Percentiles rank a stretch among this genome's conserved stretches.
Evolutionary conservation across 139 green algal genomes (phyloP).

Genomic region (Chloropicon primus): DNA sequence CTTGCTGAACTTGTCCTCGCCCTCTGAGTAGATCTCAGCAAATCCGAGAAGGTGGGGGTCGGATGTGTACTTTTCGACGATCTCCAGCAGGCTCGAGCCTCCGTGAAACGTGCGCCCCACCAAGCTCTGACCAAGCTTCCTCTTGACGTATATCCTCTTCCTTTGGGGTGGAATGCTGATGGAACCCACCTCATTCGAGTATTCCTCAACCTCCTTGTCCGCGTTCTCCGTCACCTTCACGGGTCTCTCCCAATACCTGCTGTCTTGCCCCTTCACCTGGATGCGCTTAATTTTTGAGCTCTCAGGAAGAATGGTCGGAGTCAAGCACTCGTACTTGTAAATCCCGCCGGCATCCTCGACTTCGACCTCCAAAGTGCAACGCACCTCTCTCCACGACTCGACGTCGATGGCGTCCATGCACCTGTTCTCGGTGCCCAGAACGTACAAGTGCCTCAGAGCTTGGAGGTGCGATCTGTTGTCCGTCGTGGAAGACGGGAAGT

Average conservation of each 20-base stretch:
- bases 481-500: constrained; percentile 44
- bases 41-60: neutral
- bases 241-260: neutral
- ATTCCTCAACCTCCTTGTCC: neutral
- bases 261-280: neutral
- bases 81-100: neutral
- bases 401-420: constrained; percentile 63
- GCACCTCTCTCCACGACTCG: constrained; percentile 3
- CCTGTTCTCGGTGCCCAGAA: constrained; percentile 61
- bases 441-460: constrained; percentile 87
- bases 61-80: neutral
- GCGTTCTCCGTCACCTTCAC: neutral
- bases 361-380: neutral
- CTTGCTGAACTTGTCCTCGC: neutral
- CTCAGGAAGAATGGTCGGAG: neutral
- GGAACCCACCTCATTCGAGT: neutral
- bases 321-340: neutral
- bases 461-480: constrained; percentile 84
- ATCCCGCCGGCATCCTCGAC: neutral
- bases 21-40: neutral
- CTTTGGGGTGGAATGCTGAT: neutral
- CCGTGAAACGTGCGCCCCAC: neutral
- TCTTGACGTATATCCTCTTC: neutral
- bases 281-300: neutral
- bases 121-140: neutral